These are phyloP conservation scores for Pyrus betulifolia DNA, from an alignment of 306 rosid species.

Conservation along the genomic window DNA sequence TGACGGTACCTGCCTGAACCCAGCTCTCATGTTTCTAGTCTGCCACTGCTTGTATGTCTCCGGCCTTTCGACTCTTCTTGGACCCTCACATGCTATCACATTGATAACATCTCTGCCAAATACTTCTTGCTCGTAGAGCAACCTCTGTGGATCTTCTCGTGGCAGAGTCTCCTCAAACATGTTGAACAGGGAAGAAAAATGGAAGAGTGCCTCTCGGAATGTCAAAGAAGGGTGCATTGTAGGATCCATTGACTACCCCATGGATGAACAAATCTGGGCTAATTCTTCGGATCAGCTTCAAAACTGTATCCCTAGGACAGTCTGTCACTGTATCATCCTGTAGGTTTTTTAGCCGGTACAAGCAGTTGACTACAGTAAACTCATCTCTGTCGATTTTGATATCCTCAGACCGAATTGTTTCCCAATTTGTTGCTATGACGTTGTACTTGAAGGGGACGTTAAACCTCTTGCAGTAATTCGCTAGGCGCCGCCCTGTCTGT, in stretches of 20 bases:
- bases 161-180: conserved; percentile 59
- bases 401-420: conserved; percentile 39
- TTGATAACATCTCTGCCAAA: conserved; percentile 64
- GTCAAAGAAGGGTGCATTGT: conserved; percentile 69
- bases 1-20: conserved; percentile 53
- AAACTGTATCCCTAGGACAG: conserved; percentile 57
- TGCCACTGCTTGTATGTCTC: conserved; percentile 91
- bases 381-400: conserved; percentile 45
- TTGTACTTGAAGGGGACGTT: conserved; percentile 50
- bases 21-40: conserved; percentile 60
- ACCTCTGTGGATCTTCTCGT: conserved; percentile 50
- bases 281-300: conserved; percentile 54
- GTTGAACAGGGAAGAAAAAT: conserved; percentile 66
- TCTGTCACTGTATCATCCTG: conserved; percentile 49
- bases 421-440: conserved; percentile 63
- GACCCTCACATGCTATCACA: conserved; percentile 77
- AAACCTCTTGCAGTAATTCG: conserved; percentile 46
- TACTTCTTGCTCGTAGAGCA: conserved; percentile 45
- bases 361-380: conserved; percentile 48
- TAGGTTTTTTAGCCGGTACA: conserved; percentile 51
- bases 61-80: conserved; percentile 69
- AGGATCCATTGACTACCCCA: conserved; percentile 58
- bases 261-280: conserved; percentile 67
- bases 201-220: conserved; percentile 66
- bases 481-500: conserved; percentile 51